phyloP scores from a whole-genome alignment of 345 rosid species.

The Jatropha curcas region DNA sequence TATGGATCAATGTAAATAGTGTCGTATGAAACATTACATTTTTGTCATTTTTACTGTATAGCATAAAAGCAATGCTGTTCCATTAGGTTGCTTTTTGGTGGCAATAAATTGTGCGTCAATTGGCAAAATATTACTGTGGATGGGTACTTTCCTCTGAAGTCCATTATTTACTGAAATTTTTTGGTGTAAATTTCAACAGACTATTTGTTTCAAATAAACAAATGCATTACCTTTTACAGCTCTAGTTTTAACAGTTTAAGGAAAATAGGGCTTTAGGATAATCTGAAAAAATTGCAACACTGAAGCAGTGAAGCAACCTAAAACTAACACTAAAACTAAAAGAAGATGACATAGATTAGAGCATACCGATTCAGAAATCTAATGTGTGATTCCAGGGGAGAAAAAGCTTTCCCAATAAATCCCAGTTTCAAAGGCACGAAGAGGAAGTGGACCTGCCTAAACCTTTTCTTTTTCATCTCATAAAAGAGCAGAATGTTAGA shows the following conservation, averaged over 20 bases:
- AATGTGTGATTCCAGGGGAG: neutral
- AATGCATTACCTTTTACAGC: too few species aligned
- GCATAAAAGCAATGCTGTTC: neutral
- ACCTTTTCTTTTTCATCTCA: neutral
- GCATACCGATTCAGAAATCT: too few species aligned
- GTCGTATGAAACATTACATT: neutral
- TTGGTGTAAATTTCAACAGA: too few species aligned
- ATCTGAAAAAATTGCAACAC: neutral
- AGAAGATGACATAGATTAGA: neutral
- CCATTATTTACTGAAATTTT: too few species aligned
- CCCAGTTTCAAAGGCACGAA: neutral
- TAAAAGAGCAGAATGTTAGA: neutral
- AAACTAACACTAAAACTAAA: too few species aligned
- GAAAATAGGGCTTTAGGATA: too few species aligned
- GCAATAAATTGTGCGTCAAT: neutral
- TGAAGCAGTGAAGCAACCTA: too few species aligned
- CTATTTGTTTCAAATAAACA: too few species aligned
- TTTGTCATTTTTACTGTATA: conserved; percentile 3
- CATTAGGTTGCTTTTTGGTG: neutral
- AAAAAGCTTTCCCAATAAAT: conserved; percentile 3
- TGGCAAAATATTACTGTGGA: too few species aligned
- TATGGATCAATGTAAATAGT: conserved; percentile 1
- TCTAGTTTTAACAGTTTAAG: too few species aligned
- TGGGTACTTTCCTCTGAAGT: too few species aligned
- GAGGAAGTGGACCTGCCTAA: neutral